Base-by-base conservation (phyloP, 2,329 filamentous ascomycete species). In the Scytalidium sp. region DNA sequence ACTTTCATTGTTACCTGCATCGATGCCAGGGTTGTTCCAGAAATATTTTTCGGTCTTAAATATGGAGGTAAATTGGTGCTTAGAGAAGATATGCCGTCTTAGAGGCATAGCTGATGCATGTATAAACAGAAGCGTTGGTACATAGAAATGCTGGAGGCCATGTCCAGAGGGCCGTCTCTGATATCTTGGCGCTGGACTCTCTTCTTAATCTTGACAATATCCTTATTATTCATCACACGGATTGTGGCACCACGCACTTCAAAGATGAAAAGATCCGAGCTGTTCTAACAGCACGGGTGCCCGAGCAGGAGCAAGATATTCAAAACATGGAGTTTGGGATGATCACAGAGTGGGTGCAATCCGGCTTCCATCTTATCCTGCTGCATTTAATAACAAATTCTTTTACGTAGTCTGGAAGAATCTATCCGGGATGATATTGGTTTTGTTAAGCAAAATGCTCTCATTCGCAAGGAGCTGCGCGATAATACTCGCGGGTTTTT, bases 101-200 rank as follows among this genome's bases (percentile, higher is more conserved):
- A n/a, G 25, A 29, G 25, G 7, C 13, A 13, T 29, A 8, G 7
- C 25, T 29, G 13, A 29, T 29, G 25, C 25, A 7, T 13, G 13
- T 8, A 29, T 29, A 29, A 29, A 29, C 13, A 29, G 25, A 29
- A 13, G 25, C 25, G 8, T 13, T 29, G 13, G 25, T 29, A 8
- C 25, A 29, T 29, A 29, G 25, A 29, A 25, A 44, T 25, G 42
- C 20, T 23, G 19, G 42, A 44, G 9, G 19, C 42, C 2, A 44
- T 44, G 42, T 23, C 19, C 22, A n/a, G 19, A n/a, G 25, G 20
- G n/a, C 42, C 25, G 19, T 22, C 19, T 21, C 42, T 93, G 60
- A 97, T 92, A 67, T 97, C 93, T 60, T 93, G 92, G 3, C 92
- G 92, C 84, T 96, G 95, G 58, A 97, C 89, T 64, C 93, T 91